Base-by-base conservation (phyloP, 371 early-diverging fungal species). In the Basidiobolus meristosporus region DNA sequence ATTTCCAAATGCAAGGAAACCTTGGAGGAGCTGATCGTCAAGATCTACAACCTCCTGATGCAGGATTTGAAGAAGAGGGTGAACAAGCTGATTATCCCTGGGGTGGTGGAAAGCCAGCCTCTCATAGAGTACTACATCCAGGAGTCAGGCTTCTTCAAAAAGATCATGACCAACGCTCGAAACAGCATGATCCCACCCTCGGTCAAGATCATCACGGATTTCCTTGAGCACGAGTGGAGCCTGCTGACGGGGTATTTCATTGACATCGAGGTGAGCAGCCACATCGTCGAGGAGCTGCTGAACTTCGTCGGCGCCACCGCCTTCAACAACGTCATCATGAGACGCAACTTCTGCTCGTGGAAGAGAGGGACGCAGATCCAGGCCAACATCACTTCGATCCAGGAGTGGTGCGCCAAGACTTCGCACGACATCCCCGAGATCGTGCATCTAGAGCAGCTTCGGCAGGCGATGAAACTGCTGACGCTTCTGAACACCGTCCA, bases 331-430 rank as follows among this genome's bases (percentile, higher is more conserved):
- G 52, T 98, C 41, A 65, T 98, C 39, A 89, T 90, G 87, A 70
- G 78, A 38, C 26, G 36, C 38, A 82, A 82, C 66, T 83, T 78
- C 45, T 79, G 79, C 50, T 80, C 84, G 19, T 83, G 87, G 84
- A 82, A 84, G 54, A 70, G 87, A 46, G n/a, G n/a, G 14, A 92
- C 93, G 81, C 95, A 96, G 65, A 90, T 96, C 48, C 95, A 93
- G 60, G 93, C 90, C 68, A 96, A 96, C 50, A 77, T 92, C 33
- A 83, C 88, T 3, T 73, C 91, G 12, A 60, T 96, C 38, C 88
- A 90, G 54, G 97, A 96, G 53, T 96, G 97, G 97, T 90, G 91
- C 68, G n/a, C n/a, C n/a, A n/a, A n/a, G n/a, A 84, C 82, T 65
- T 53, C 73, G 12, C 88, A 91, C 51, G 79, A 76, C 28, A 74